Base-by-base conservation (phyloP, 2,329 filamentous ascomycete genomes). In the Sarocladium brachiariae region DNA sequence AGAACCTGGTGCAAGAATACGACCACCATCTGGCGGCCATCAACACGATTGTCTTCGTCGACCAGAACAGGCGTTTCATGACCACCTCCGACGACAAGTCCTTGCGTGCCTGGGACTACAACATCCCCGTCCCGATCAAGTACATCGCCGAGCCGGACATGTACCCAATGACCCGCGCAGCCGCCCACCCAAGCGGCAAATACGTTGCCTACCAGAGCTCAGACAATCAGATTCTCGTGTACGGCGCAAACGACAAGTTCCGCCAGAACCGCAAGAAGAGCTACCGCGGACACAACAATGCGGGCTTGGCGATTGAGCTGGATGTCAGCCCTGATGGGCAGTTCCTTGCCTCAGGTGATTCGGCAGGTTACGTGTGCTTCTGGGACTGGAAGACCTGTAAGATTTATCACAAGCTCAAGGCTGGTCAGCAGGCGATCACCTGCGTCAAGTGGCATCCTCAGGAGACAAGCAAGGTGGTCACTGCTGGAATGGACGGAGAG, bases 381-480 rank as follows among this genome's bases (percentile, higher is more conserved):
- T 99, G 91, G 89, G 93, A 97, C 69, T 99, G 91, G 89, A 99
- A 99, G 80, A 96, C 90, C 34, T 95, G 92, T 68, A 97, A 96
- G 72, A 92, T 99, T 90, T 96, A 89, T 70, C 89, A 96, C 71
- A 97, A 97, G 77, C 82, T 99, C 57, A 81, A 87, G 69, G 91
- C 89, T 21, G 83, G 88, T 53, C 90, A 89, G 50, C 81, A 86
- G 50, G 83, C 91, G 4, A 77, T 96, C 50, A 89, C 89, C n/a
- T 88, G 86, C 57, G 81, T 93, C 52, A 87, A 87, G 65, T 99
- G 93, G 92, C 91, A 97, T 68, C 90, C 92, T n/a, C 87, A 96
- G 70, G 93, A 99, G 75, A 93, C 86, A 16, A 93, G 87, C 64
- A 96, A 96, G 76, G 83, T 97, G 31, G 87, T 86, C 2, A 95